Percentiles rank a stretch among this genome's conserved stretches.
phyloP scores from a whole-genome alignment of 73 alveolate species.

The Loxodes magnus region DNA sequence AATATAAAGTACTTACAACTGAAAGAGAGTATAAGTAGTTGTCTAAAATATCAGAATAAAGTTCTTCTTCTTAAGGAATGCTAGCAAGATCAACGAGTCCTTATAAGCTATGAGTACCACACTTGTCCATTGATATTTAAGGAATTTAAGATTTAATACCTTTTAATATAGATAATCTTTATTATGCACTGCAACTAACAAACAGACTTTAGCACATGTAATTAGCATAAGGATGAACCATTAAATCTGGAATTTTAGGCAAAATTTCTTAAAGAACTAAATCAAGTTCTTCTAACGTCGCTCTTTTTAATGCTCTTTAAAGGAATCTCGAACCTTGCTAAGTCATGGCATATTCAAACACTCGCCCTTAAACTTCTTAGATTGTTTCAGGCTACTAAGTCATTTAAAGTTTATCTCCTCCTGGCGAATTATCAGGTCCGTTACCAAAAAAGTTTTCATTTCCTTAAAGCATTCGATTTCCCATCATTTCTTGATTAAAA shows the following conservation, averaged over 20 bases:
- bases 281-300: background rate
- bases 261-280: constrained; percentile 47
- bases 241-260: constrained; percentile 34
- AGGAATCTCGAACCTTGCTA: no score
- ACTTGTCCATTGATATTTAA: constrained; percentile 60
- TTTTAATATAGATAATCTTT: constrained; percentile 48
- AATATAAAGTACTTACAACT: constrained; percentile 36
- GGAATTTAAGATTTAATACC: constrained; percentile 50
- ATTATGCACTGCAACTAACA: constrained; percentile 37
- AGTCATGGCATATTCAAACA: no score
- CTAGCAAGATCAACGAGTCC: constrained; percentile 58
- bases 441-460: no score
- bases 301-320: no score
- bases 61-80: constrained; percentile 72
- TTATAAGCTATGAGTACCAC: constrained; percentile 86
- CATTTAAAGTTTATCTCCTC: no score
- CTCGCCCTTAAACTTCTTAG: no score
- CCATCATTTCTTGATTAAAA: no score
- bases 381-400: no score
- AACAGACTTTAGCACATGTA: constrained; percentile 76
- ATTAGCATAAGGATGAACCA: constrained; percentile 81
- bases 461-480: no score
- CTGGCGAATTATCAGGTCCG: no score
- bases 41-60: constrained; percentile 45
- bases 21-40: no score